phyloP scores from a whole-genome alignment of 352 stramenopile genomes.

The Phytophthora sp. region DNA sequence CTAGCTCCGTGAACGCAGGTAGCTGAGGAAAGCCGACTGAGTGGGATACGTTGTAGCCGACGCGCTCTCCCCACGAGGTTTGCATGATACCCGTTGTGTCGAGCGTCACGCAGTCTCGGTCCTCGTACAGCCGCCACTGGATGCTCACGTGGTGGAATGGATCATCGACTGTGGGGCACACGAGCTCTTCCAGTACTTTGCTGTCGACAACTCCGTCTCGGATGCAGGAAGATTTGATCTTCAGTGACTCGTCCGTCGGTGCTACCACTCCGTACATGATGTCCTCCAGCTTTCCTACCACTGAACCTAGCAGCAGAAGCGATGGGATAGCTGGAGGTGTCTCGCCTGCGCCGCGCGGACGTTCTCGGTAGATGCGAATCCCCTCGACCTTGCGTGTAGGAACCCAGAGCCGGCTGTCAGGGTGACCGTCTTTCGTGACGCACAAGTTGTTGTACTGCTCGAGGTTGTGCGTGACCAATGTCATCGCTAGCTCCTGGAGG shows the following conservation, averaged over 20 bases:
- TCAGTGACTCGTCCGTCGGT: conserved; percentile 36
- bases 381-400: conserved; percentile 27
- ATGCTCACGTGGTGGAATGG: conserved; percentile 42
- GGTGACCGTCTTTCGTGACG: conserved; percentile 33
- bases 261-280: conserved; percentile 41
- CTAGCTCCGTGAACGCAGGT: neutral
- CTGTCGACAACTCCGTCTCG: conserved; percentile 38
- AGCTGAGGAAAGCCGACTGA: conserved; percentile 41
- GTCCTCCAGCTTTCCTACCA: conserved; percentile 41
- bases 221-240: conserved; percentile 38
- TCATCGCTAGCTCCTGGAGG: conserved; percentile 30
- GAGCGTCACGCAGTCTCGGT: conserved; percentile 44
- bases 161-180: conserved; percentile 30
- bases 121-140: conserved; percentile 40
- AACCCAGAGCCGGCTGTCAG: conserved; percentile 35
- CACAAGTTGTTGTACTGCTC: conserved; percentile 36
- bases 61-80: conserved; percentile 24
- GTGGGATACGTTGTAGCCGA: conserved; percentile 42
- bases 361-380: conserved; percentile 42
- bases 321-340: conserved; percentile 27
- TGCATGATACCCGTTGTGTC: conserved; percentile 36
- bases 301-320: conserved; percentile 33
- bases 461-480: conserved; percentile 35
- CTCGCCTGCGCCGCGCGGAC: neutral
- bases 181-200: conserved; percentile 38